phyloP scores from a whole-genome alignment of 345 rosid species.

The Abelmoschus esculentus region DNA sequence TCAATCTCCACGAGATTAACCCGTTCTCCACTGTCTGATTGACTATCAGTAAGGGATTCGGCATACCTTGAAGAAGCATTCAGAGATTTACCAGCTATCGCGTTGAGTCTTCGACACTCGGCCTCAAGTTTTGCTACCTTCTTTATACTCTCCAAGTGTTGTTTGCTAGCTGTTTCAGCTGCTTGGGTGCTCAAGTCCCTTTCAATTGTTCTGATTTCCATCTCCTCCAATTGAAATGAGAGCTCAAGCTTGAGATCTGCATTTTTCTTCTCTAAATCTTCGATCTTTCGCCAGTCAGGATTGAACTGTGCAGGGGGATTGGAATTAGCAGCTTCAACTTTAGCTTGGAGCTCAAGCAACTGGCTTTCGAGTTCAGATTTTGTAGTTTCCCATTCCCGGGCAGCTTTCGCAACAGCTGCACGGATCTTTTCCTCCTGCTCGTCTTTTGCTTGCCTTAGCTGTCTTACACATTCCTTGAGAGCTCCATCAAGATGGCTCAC shows the following conservation, averaged over 20 bases:
- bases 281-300: conserved; percentile 38
- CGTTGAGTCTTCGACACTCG: conserved; percentile 67
- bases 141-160: conserved; percentile 74
- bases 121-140: conserved; percentile 92
- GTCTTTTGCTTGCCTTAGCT: conserved; percentile 71
- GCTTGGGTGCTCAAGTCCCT: conserved; percentile 75
- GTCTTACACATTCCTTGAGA: conserved; percentile 89
- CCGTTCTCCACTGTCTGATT: conserved; percentile 61
- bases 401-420: conserved; percentile 45
- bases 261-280: conserved; percentile 54
- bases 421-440: conserved; percentile 60
- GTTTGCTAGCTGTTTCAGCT: conserved; percentile 90
- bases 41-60: conserved; percentile 53
- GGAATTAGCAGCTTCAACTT: conserved; percentile 25
- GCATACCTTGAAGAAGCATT: conserved; percentile 45
- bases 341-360: conserved; percentile 39
- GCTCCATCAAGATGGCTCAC: conserved; percentile 85
- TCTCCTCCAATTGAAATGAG: conserved; percentile 53
- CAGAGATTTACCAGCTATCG: conserved; percentile 31
- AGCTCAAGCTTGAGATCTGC: conserved; percentile 53
- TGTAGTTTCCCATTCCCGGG: conserved; percentile 43
- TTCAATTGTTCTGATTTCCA: conserved; percentile 69
- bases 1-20: conserved; percentile 37
- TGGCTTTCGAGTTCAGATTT: conserved; percentile 45
- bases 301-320: conserved; percentile 17